Percentiles rank a stretch among this genome's conserved stretches.
phyloP scores from a whole-genome alignment of 306 rosid genomes.

The Arachis stenosperma region DNA sequence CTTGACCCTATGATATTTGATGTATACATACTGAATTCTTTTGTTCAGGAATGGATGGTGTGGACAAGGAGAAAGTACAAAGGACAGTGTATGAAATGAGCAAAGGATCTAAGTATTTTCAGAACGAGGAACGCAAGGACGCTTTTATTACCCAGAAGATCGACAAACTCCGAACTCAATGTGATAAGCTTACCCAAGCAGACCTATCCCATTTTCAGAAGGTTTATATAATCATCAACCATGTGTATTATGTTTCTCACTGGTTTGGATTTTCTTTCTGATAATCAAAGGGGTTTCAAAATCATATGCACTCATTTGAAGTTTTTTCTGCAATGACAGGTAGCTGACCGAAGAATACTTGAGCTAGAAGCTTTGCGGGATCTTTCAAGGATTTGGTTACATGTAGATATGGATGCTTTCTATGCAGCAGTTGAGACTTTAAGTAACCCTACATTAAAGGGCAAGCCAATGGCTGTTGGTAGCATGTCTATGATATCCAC shows the following conservation, averaged over 20 bases:
- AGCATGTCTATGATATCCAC: conserved; percentile 89
- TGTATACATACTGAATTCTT: background rate
- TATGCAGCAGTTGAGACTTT: conserved; percentile 96
- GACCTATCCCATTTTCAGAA: conserved; percentile 60
- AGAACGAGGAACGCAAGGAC: conserved; percentile 90
- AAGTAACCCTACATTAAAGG: conserved; percentile 67
- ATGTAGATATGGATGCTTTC: conserved; percentile 99
- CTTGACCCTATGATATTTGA: background rate
- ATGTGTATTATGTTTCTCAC: background rate
- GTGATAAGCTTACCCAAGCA: conserved; percentile 54
- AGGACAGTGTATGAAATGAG: conserved; percentile 89
- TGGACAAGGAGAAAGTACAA: conserved; percentile 92
- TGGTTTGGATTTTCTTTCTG: background rate
- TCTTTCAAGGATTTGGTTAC: conserved; percentile 88
- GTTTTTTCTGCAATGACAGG: conserved; percentile 40
- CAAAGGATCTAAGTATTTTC: conserved; percentile 88
- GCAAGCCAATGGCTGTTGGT: conserved; percentile 94
- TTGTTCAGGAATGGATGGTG: conserved; percentile 86
- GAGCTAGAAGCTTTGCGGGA: conserved; percentile 81
- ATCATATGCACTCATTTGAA: conserved; percentile 4
- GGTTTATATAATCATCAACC: conserved; percentile 44
- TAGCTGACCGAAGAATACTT: conserved; percentile 66
- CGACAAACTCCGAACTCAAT: conserved; percentile 64
- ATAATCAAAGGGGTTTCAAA: background rate
- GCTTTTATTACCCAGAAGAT: conserved; percentile 69